Percentiles rank a stretch among this genome's conserved stretches.
Conservation (phyloP, 345 rosid species). For the Citrus sinensis region DVS_A1.0 CM039162.1:27765001-27765500, state of each 20-base stretch:
- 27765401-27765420: background rate
- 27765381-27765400: background rate
- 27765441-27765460: background rate
- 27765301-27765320: background rate
- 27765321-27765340: background rate
- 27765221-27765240: background rate
- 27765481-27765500: background rate
- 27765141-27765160: conserved; percentile 10
- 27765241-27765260: background rate
- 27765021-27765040: conserved; percentile 20
- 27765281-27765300: background rate
- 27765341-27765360: too few relatives aligned
- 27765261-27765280: background rate
- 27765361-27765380: too few relatives aligned
- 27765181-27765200: background rate
- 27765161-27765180: background rate
- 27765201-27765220: too few relatives aligned
- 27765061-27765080: conserved; percentile 24
- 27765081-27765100: conserved; percentile 26
- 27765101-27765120: conserved; percentile 24
- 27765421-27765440: background rate
- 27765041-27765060: conserved; percentile 13
- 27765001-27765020: background rate
- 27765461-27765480: background rate
- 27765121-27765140: conserved; percentile 10